Evolutionary conservation across 176 grass and related monocot species (phyloP), one percentile per base, ranked within the genome.

Genomic region (Miscanthus lutarioriparius): DNA sequence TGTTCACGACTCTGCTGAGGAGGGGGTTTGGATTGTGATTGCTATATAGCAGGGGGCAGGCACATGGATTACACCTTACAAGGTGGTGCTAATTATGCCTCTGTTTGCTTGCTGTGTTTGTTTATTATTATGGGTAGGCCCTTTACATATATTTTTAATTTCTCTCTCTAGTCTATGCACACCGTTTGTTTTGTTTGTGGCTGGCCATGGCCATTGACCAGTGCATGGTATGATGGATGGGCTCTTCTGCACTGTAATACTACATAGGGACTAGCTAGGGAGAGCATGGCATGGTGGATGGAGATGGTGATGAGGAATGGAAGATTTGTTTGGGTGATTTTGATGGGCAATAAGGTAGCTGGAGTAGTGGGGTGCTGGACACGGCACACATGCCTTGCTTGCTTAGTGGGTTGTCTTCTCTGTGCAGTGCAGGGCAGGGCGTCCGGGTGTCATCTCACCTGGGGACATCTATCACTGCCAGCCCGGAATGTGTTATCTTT

Each of bases 381-480:
- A 87, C 35, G 80, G 58, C 70, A 86, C 89, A 79, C 89, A 90
- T 90, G 80, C 80, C 89, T 90, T 90, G 89, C 84, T 90, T 84
- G 80, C 80, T 64, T 5, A 32, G 84, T 87, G 88, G 38, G 22
- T 74, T 79, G 25, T 0, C 2, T 22, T 58, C 43, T 83, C 37
- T 10, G 7, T 64, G 15, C 51, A 36, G 62, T 27, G 70, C 70
- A 5, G 33, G 0, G 40, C 72, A 14, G 36, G 7, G 25, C 44
- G 43, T 32, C 15, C 68, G 23, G 23, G 71, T 79, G 74, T 72
- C 84, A 68, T 79, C 84, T 44, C 84, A 67, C 88, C 84, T 80
- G 70, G 63, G 69, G 75, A 80, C 84, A 87, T 76, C 89, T 80
- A 40, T 47, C 19, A 54, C 64, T 70, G 64, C 72, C 80, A 79